Conservation (phyloP, 495 filamentous ascomycete genomes). For the Podospora appendiculata region DNA sequence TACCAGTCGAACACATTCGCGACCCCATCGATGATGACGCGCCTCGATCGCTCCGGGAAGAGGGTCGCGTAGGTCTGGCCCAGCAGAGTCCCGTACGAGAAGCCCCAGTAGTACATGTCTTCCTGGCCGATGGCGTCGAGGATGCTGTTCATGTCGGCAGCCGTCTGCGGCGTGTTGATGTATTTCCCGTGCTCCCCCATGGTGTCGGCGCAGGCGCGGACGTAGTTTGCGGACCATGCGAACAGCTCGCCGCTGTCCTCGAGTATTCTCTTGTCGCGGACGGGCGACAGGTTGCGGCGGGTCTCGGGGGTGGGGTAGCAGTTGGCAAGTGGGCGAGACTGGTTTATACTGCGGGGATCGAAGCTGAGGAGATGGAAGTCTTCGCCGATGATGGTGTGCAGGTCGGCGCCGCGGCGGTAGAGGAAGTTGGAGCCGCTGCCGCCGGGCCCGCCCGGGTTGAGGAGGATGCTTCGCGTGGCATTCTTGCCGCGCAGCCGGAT, state of each 20-base stretch:
- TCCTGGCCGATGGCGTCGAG: conserved; percentile 35
- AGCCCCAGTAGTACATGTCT: conserved; percentile 52
- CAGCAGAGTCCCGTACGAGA: conserved; percentile 56
- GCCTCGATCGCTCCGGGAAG: conserved; percentile 31
- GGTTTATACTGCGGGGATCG: conserved; percentile 39
- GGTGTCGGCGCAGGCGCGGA: conserved; percentile 30
- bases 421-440: conserved; percentile 30
- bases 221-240: conserved; percentile 30
- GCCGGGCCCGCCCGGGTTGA: conserved; percentile 41
- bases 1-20: conserved; percentile 36
- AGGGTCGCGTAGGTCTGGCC: conserved; percentile 46
- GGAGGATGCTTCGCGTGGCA: conserved; percentile 32
- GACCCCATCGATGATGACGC: conserved; percentile 37
- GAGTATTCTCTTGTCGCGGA: conserved; percentile 18
- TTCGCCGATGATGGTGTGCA: conserved; percentile 33
- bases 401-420: conserved; percentile 20
- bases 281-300: conserved; percentile 14
- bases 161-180: conserved; percentile 41
- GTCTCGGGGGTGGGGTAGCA: conserved; percentile 29
- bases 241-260: conserved; percentile 33
- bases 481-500: conserved; percentile 31
- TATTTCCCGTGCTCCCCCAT: conserved; percentile 33
- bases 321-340: conserved; percentile 24
- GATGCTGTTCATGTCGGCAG: conserved; percentile 44
- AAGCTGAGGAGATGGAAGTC: conserved; percentile 36